Conservation (phyloP, 257 asterid species). For the Nicotiana sylvestris region DNA sequence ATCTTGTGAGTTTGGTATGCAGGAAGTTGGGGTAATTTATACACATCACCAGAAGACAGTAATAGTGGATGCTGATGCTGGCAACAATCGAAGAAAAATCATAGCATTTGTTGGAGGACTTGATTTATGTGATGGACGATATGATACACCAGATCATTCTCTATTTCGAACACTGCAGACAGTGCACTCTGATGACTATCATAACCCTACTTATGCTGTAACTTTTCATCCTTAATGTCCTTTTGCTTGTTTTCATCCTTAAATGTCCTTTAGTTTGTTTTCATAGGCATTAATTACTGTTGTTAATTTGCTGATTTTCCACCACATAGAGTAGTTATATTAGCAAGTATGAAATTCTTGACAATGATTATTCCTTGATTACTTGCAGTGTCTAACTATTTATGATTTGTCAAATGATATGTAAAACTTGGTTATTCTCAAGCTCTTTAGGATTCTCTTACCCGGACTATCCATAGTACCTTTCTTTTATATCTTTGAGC, state of each 20-base stretch:
- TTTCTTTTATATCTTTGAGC: constrained; percentile 9
- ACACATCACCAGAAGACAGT: constrained; percentile 99
- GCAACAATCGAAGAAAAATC: constrained; percentile 67
- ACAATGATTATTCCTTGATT: neutral
- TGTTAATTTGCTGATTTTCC: neutral
- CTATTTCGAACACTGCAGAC: constrained; percentile 66
- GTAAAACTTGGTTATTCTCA: neutral
- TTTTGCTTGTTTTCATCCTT: neutral
- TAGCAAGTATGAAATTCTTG: neutral
- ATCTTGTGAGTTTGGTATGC: constrained; percentile 20
- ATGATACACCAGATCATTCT: constrained; percentile 82
- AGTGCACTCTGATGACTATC: constrained; percentile 81
- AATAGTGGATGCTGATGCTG: constrained; percentile 94
- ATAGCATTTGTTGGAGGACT: constrained; percentile 90
- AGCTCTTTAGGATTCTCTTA: neutral
- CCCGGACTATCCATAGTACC: neutral
- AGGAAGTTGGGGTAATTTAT: constrained; percentile 95
- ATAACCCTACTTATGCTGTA: constrained; percentile 87
- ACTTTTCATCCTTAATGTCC: constrained; percentile 18
- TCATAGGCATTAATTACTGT: neutral
- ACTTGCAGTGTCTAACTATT: neutral
- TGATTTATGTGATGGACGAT: constrained; percentile 92
- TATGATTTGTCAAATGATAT: neutral
- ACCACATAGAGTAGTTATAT: neutral
- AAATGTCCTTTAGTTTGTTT: neutral